These are phyloP conservation scores for Pyrenophora teres DNA, from an alignment of 2,329 filamentous ascomycete genomes.

Conservation along the genomic window DNA sequence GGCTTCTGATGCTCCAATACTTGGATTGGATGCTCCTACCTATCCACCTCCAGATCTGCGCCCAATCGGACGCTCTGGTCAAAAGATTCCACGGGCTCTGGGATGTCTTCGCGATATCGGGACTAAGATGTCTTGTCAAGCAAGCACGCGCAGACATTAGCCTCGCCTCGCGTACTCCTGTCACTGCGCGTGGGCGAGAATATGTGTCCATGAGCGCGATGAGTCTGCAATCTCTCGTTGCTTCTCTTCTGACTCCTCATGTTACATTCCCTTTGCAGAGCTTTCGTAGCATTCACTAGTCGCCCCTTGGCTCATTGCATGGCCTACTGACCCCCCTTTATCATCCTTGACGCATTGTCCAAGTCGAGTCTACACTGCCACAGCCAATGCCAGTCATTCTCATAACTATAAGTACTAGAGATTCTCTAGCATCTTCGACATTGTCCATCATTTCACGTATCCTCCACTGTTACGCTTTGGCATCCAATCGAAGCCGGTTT, in stretches of 20 bases:
- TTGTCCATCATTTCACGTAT: background rate
- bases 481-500: slow-evolving; percentile 14
- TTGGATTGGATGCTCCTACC: slow-evolving; percentile 25
- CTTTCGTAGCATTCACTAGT: slow-evolving; percentile 32
- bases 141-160: slow-evolving; percentile 20
- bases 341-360: slow-evolving; percentile 2
- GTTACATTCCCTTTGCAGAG: slow-evolving; percentile 33
- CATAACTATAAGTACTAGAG: slow-evolving; percentile 2
- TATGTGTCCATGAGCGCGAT: slow-evolving; percentile 16
- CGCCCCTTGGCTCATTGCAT: slow-evolving; percentile 14
- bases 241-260: slow-evolving; percentile 18
- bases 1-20: slow-evolving; percentile 30
- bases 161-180: background rate
- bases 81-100: slow-evolving; percentile 10
- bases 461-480: slow-evolving; percentile 3
- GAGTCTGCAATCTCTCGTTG: slow-evolving; percentile 11
- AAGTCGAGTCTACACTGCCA: background rate
- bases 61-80: slow-evolving; percentile 27
- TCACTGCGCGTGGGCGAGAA: slow-evolving; percentile 20
- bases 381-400: background rate
- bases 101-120: slow-evolving; percentile 14
- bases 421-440: background rate
- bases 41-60: slow-evolving; percentile 28
- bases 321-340: slow-evolving; percentile 12
- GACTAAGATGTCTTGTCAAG: slow-evolving; percentile 27